Evolutionary conservation across 2,329 filamentous ascomycete species (phyloP).

Genomic region (Botrytis sinoallii): DNA sequence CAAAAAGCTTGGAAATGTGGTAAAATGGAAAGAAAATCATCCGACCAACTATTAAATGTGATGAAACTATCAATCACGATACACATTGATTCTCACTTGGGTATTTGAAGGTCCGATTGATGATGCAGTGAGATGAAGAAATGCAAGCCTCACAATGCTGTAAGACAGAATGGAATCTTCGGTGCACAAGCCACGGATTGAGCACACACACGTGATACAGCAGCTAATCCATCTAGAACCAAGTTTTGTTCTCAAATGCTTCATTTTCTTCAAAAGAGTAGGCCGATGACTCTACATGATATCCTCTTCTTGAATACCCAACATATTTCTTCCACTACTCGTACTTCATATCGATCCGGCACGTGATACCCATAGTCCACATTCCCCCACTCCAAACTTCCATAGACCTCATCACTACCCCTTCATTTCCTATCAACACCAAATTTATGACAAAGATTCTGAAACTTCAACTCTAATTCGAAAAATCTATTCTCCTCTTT

Average conservation of each 20-base stretch:
- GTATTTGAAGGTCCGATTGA: constrained; percentile 3
- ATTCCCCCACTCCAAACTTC: not conserved
- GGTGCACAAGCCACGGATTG: constrained; percentile 1
- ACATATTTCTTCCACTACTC: not conserved
- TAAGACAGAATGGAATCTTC: constrained; percentile 9
- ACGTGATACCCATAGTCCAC: not conserved
- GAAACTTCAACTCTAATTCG: not conserved
- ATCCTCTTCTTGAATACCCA: not conserved
- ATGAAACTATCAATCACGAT: not conserved
- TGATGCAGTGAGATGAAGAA: constrained; percentile 9
- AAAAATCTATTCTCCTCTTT: not conserved
- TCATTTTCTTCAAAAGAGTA: too few relatives aligned
- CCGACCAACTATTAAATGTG: not conserved
- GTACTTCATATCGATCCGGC: not conserved
- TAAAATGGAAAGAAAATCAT: not conserved
- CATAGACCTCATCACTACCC: not conserved
- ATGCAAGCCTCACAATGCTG: constrained; percentile 1
- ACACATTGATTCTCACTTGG: not conserved
- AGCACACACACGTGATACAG: not conserved
- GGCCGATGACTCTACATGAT: not conserved
- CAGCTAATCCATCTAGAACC: not conserved
- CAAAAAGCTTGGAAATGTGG: not conserved
- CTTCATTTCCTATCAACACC: not conserved
- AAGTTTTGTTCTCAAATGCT: not conserved
- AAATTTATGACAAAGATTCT: not conserved